These are phyloP conservation scores for Iris pallida DNA, from an alignment of 116 monocot species.

Conservation along the genomic window DNA sequence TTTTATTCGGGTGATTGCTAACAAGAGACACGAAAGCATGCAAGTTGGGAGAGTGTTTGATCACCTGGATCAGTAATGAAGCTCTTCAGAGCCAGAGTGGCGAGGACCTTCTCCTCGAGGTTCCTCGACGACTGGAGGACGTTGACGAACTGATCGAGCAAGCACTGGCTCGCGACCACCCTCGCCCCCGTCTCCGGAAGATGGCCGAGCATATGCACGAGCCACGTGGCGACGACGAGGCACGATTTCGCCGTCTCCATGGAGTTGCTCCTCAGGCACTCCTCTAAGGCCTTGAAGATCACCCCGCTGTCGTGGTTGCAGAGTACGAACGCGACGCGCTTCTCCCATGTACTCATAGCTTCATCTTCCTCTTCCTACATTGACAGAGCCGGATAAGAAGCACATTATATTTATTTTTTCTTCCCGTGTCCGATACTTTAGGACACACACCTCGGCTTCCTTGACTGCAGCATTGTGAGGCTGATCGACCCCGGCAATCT, in stretches of 20 bases:
- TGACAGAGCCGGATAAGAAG: not conserved
- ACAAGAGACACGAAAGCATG: no score
- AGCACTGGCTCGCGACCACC: constrained; percentile 29
- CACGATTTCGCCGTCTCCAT: constrained; percentile 42
- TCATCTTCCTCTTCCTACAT: constrained; percentile 44
- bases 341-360: constrained; percentile 37
- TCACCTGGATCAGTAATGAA: constrained; percentile 45
- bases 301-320: constrained; percentile 54
- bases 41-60: not conserved
- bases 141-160: constrained; percentile 37
- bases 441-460: constrained; percentile 17
- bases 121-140: constrained; percentile 37
- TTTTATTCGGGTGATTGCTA: no score
- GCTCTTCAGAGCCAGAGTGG: constrained; percentile 33
- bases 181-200: constrained; percentile 42
- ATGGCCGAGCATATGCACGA: constrained; percentile 31
- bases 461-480: constrained; percentile 9
- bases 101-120: constrained; percentile 43
- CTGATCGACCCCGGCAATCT: constrained; percentile 38
- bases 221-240: constrained; percentile 43
- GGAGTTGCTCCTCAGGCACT: constrained; percentile 41
- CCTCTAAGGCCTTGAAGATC: constrained; percentile 49
- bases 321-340: constrained; percentile 43
- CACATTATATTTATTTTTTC: not conserved
- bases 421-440: no score